These are phyloP conservation scores for Lepidium sativum DNA, from an alignment of 345 rosid genomes.

Conservation along the genomic window DNA sequence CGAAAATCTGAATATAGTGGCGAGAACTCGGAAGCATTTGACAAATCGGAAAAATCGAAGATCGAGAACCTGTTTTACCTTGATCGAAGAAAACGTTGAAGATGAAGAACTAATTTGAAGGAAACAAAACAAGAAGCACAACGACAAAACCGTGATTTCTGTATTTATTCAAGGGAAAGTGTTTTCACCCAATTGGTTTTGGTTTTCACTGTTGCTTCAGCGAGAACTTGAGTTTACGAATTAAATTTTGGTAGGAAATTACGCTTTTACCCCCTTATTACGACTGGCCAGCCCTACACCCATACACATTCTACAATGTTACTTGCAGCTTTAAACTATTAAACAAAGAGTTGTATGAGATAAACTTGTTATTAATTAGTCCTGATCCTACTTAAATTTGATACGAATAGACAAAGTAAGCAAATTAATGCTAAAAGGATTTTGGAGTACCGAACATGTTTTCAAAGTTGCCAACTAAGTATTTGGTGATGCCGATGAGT, in stretches of 20 bases:
- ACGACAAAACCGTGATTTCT: neutral
- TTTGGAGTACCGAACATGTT: neutral
- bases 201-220: neutral
- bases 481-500: neutral
- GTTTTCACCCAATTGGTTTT: slow-evolving; percentile 1
- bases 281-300: neutral
- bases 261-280: neutral
- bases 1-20: neutral
- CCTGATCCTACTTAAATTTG: neutral
- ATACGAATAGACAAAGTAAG: neutral
- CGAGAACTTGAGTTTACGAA: neutral
- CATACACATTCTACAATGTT: neutral
- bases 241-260: neutral
- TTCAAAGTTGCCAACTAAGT: neutral
- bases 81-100: neutral
- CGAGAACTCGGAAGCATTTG: neutral
- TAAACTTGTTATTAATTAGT: neutral
- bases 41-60: neutral
- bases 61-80: neutral
- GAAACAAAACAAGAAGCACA: neutral
- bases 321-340: neutral
- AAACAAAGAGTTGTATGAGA: neutral
- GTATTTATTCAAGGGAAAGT: neutral
- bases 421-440: neutral
- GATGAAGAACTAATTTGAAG: neutral